Base-by-base conservation (phyloP, 768 basidiomycete genomes). In the Boletales sp. region DNA sequence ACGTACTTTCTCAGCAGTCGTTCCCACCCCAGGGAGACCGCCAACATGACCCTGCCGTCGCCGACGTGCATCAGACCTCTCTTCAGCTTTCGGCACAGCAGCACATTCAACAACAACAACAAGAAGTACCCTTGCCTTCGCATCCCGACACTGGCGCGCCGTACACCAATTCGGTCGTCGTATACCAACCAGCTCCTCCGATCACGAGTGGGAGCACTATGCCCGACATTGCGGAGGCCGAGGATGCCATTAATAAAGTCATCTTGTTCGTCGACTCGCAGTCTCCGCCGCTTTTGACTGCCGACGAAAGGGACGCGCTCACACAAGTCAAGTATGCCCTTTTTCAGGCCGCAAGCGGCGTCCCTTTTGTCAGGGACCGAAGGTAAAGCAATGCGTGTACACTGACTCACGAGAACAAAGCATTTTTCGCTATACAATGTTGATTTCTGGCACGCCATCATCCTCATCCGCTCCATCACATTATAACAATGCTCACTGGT, bases 191-290 rank as follows among this genome's bases (percentile, higher is more conserved):
- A 5, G 58, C 58, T 0, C 64, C 70, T 33, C 58, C 65, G 17
- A 68, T 63, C 30, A 66, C 68, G 49, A 60, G 67, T 42, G 68
- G 63, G 40, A 62, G 50, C 43, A 59, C 58, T 18, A 58, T 67
- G 28, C 74, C 78, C 17, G 71, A 75, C 43, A 59, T 75, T n/a
- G 59, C 65, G 1, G 77, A 82, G 44, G 82, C 77, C 2, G 78
- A 84, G 44, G 73, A 74, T 10, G 76, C 81, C 21, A 64, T 84
- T 46, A 74, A 79, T 61, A 78, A 70, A 54, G 69, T 86, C 49
- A 72, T 84, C 54, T 39, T 67, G 12, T 86, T 75, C 53, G 62
- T 84, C 53, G 78, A 83, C 61, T 65, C 70, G 31, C 71, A 69
- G 42, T 56, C 60, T 36, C 63, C 63, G 9, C 40, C 57, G 18